Evolutionary conservation across 805 yeast genomes (phyloP).

Genomic region (Suhomyces vadensis): DNA sequence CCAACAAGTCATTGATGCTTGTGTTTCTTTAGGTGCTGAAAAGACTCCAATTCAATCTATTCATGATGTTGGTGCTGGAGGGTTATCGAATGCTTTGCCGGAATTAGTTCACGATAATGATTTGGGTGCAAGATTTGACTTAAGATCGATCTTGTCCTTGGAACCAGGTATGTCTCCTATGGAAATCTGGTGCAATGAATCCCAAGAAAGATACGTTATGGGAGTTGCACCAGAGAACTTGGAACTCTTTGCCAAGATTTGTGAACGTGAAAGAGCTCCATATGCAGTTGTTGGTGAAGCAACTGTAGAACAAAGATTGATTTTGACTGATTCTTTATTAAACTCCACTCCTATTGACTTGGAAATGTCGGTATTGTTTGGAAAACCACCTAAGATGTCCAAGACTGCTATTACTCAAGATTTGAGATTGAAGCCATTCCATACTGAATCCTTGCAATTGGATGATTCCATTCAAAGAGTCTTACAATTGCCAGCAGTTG

Average conservation of each 20-base stretch:
- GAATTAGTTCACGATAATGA: slow-evolving; percentile 97
- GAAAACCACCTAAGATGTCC: slow-evolving; percentile 96
- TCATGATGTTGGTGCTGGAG: slow-evolving; percentile 99
- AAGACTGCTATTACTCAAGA: slow-evolving; percentile 67
- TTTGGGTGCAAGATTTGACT: slow-evolving; percentile 89
- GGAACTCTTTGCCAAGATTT: slow-evolving; percentile 68
- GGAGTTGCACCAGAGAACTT: slow-evolving; percentile 85
- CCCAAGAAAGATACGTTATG: slow-evolving; percentile 95
- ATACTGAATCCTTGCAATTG: slow-evolving; percentile 41
- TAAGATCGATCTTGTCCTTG: slow-evolving; percentile 83
- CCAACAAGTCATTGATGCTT: slow-evolving; percentile 94
- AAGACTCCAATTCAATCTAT: slow-evolving; percentile 83
- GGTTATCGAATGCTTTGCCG: slow-evolving; percentile 94
- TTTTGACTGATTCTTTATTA: slow-evolving; percentile 76
- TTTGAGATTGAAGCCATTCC: slow-evolving; percentile 47
- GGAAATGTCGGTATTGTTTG: slow-evolving; percentile 92
- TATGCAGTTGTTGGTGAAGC: slow-evolving; percentile 95
- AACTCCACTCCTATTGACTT: slow-evolving; percentile 89
- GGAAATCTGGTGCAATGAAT: slow-evolving; percentile 99
- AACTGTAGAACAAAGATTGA: slow-evolving; percentile 77
- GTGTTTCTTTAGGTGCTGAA: slow-evolving; percentile 74
- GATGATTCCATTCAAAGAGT: slow-evolving; percentile 78
- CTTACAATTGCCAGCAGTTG: slow-evolving; percentile 87
- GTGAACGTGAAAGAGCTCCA: slow-evolving; percentile 95
- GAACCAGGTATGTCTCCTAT: slow-evolving; percentile 99